Evolutionary conservation across 345 rosid genomes (phyloP).

Genomic region (Melastoma malabathricum): DNA sequence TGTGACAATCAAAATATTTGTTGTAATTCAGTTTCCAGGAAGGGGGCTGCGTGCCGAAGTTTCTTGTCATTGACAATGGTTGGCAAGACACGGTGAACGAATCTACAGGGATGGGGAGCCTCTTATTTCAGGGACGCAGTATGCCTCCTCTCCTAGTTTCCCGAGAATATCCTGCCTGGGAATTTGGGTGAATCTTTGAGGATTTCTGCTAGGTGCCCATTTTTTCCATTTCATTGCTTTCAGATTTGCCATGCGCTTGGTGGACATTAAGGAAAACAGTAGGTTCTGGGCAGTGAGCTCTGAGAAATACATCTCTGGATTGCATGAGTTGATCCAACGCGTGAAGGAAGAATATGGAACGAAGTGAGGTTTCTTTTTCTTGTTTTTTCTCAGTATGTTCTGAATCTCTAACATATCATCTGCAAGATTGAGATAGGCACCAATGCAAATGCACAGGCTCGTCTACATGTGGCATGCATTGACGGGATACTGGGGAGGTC

Average conservation of each 20-base stretch:
- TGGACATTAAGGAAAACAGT: slow-evolving; percentile 35
- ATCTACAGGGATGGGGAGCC: slow-evolving; percentile 22
- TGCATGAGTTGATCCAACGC: slow-evolving; percentile 20
- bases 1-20: not conserved
- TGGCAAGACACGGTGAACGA: slow-evolving; percentile 46
- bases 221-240: slow-evolving; percentile 1
- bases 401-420: not conserved
- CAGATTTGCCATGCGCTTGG: slow-evolving; percentile 45
- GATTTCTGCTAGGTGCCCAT: not conserved
- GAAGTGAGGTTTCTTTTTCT: slow-evolving; percentile 17
- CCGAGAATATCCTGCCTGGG: not conserved
- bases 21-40: slow-evolving; percentile 22
- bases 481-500: slow-evolving; percentile 57
- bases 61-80: slow-evolving; percentile 55
- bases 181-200: too few relatives aligned
- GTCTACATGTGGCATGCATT: slow-evolving; percentile 55
- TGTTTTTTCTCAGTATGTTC: not conserved
- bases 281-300: slow-evolving; percentile 29
- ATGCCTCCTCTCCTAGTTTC: slow-evolving; percentile 11
- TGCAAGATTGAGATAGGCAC: too few relatives aligned
- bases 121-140: slow-evolving; percentile 27
- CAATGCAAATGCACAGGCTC: slow-evolving; percentile 23
- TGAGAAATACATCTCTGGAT: slow-evolving; percentile 11
- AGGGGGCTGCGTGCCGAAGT: slow-evolving; percentile 42
- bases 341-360: slow-evolving; percentile 23